A percentile compares a stretch with the other conserved stretches of the same genome.
phyloP scores from a whole-genome alignment of 257 asterid genomes.

The Solanum chilense region DNA sequence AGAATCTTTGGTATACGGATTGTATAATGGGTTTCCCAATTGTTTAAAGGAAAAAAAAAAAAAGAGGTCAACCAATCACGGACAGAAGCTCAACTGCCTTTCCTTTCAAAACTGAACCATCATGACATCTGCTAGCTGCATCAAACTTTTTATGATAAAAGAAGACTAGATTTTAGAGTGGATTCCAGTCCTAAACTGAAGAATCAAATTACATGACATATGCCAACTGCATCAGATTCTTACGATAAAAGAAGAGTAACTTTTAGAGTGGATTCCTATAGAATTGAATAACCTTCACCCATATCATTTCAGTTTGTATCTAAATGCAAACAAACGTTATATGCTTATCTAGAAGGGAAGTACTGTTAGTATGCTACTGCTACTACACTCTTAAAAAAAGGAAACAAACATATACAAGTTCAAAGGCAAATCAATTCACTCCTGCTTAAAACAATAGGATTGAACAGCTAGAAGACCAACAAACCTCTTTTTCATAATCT shows the following conservation, averaged over 20 bases:
- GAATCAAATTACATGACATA: background rate
- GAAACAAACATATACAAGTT: background rate
- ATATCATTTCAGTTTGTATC: background rate
- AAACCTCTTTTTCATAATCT: constrained; percentile 69
- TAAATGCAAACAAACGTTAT: background rate
- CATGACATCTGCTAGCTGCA: background rate
- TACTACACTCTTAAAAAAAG: background rate
- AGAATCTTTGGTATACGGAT: background rate
- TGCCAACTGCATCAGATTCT: background rate
- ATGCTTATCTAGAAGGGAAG: background rate
- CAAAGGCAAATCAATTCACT: background rate
- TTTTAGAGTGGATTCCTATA: background rate
- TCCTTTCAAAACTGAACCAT: background rate
- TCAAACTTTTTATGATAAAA: background rate
- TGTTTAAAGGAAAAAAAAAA: background rate
- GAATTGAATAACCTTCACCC: background rate
- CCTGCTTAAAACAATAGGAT: background rate
- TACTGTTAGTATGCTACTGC: background rate
- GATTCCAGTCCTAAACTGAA: background rate
- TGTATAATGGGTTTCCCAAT: background rate
- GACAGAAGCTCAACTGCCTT: background rate
- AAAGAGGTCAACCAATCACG: background rate
- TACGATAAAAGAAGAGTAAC: background rate
- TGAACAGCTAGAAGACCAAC: background rate
- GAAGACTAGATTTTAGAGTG: background rate